A percentile compares a stretch with the other conserved stretches of the same genome.
These are phyloP conservation scores for Metarhizium guizhouense DNA, from an alignment of 2,329 filamentous ascomycete genomes.

Conservation along the genomic window DNA sequence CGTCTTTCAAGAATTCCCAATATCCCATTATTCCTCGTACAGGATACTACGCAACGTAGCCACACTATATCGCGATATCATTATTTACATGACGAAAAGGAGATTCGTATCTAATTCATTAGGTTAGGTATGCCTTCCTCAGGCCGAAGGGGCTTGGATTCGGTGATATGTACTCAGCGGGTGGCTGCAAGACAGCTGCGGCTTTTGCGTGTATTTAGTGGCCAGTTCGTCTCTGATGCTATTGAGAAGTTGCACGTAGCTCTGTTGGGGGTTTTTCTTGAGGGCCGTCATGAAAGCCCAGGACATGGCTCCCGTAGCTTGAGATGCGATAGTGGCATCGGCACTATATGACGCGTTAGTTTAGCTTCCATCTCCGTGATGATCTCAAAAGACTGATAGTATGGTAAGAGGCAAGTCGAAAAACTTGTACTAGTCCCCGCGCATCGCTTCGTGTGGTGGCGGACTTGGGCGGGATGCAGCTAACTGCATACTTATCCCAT, in stretches of 20 bases:
- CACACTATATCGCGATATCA: constrained; percentile 1
- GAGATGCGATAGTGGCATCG: constrained; percentile 81
- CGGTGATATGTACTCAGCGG: constrained; percentile 65
- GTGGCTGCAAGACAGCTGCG: constrained; percentile 94
- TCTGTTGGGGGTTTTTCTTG: constrained; percentile 96
- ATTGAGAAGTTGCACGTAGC: constrained; percentile 93
- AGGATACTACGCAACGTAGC: neutral
- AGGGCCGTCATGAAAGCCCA: constrained; percentile 92
- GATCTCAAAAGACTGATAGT: neutral
- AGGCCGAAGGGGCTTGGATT: constrained; percentile 4
- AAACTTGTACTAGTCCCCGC: too few relatives aligned
- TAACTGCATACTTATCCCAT: too few relatives aligned
- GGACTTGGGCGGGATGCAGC: too few relatives aligned
- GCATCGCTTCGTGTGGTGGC: too few relatives aligned
- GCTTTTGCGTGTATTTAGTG: constrained; percentile 86
- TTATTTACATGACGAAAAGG: constrained; percentile 50
- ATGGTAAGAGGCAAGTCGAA: too few relatives aligned
- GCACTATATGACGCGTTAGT: constrained; percentile 44
- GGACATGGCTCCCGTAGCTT: constrained; percentile 96
- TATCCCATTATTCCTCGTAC: neutral
- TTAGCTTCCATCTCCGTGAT: neutral
- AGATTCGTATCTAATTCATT: constrained; percentile 44
- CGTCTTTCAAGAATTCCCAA: neutral
- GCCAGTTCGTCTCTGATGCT: constrained; percentile 89
- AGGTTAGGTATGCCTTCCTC: constrained; percentile 7